These are phyloP conservation scores for Entomortierella lignicola DNA, from an alignment of 192 early-diverging fungal species.

Conservation along the genomic window DNA sequence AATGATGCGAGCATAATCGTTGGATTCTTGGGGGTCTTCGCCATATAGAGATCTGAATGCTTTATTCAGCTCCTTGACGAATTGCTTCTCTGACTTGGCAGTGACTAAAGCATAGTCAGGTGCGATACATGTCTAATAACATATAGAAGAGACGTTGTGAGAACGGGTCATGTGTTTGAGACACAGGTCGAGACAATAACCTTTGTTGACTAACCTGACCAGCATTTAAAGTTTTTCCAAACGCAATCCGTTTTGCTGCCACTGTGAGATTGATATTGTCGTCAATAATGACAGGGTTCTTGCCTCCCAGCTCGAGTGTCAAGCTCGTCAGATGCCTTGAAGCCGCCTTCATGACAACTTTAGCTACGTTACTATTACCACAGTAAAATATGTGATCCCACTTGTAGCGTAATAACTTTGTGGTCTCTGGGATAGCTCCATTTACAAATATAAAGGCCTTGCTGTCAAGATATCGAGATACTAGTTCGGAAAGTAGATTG, in stretches of 20 bases:
- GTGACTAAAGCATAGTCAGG: slow-evolving; percentile 88
- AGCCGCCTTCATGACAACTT: slow-evolving; percentile 69
- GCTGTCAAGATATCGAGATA: slow-evolving; percentile 83
- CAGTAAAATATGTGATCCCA: slow-evolving; percentile 92
- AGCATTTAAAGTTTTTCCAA: slow-evolving; percentile 88
- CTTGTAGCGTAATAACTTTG: slow-evolving; percentile 74
- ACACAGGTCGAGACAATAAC: background rate
- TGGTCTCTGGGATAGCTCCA: slow-evolving; percentile 78
- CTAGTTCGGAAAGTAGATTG: slow-evolving; percentile 66
- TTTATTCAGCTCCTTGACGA: slow-evolving; percentile 68
- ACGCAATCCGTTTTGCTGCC: slow-evolving; percentile 81
- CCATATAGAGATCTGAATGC: slow-evolving; percentile 60
- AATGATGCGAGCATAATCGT: slow-evolving; percentile 79
- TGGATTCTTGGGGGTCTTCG: slow-evolving; percentile 56
- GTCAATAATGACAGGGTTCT: slow-evolving; percentile 77
- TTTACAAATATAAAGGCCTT: slow-evolving; percentile 74
- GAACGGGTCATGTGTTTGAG: background rate
- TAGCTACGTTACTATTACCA: slow-evolving; percentile 65
- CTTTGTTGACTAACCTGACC: slow-evolving; percentile 73
- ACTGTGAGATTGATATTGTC: slow-evolving; percentile 73
- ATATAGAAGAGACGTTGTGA: background rate
- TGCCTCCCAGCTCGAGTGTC: slow-evolving; percentile 76
- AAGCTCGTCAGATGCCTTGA: slow-evolving; percentile 72
- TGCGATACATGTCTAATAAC: slow-evolving; percentile 79
- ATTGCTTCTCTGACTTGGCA: slow-evolving; percentile 62